phyloP scores from a whole-genome alignment of 805 yeast genomes.

The Kuraishia floccosa region DNA sequence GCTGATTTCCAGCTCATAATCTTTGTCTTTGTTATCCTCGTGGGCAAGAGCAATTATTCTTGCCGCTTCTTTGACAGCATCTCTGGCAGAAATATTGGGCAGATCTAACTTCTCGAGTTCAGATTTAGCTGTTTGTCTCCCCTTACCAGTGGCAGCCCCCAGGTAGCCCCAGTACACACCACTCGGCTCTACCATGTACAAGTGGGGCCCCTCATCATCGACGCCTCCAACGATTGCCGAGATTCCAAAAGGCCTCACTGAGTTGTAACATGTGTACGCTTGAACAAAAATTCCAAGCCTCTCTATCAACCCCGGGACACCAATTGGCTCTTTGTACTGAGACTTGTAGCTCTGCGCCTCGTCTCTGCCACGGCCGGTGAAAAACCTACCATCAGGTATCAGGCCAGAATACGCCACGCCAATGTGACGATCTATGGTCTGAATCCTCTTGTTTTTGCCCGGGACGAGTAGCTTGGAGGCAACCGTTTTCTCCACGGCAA shows the following conservation, averaged over 20 bases:
- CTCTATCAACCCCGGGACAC: constrained; percentile 74
- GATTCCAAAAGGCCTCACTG: constrained; percentile 97
- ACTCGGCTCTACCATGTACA: constrained; percentile 95
- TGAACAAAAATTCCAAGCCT: constrained; percentile 88
- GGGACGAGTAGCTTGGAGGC: constrained; percentile 83
- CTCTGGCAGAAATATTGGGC: constrained; percentile 55
- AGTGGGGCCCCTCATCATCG: constrained; percentile 82
- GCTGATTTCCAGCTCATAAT: constrained; percentile 86
- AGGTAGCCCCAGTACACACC: constrained; percentile 96
- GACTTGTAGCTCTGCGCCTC: constrained; percentile 77
- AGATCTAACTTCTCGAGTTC: constrained; percentile 87
- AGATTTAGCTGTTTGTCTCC: constrained; percentile 95
- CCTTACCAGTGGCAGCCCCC: constrained; percentile 98
- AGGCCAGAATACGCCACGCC: constrained; percentile 95
- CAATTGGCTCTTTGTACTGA: constrained; percentile 64
- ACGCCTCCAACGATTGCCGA: constrained; percentile 89
- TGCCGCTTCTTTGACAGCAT: constrained; percentile 91
- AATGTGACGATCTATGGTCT: constrained; percentile 84
- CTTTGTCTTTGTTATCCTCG: constrained; percentile 96
- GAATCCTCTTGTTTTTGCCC: constrained; percentile 81
- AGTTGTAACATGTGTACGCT: constrained; percentile 89
- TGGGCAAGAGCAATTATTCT: constrained; percentile 88
- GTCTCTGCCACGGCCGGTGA: constrained; percentile 85
- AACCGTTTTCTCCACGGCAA: constrained; percentile 92
- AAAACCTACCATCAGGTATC: constrained; percentile 92